Evolutionary conservation across 495 filamentous ascomycete genomes (phyloP), one percentile per base, ranked within the genome.

Genomic region (Daldinia loculata): DNA sequence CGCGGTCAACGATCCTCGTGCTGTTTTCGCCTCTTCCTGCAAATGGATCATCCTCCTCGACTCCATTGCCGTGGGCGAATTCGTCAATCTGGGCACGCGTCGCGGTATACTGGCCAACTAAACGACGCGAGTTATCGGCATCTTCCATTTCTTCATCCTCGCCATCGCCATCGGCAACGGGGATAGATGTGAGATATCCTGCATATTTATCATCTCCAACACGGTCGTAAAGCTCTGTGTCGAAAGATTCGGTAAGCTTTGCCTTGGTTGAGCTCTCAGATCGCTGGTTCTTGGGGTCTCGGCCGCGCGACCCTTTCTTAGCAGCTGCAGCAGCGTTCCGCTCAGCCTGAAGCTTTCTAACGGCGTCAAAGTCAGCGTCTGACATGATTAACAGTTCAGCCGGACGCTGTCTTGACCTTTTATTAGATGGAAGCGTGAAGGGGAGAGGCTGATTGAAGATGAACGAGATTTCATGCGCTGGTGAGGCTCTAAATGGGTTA

Each of bases 61-160:
- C 93, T 45, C 92, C 92, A 66, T 86, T 88, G 55, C 93, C 93
- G 50, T 84, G 89, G 8, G 95, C 92, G 81, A 98, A 95, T 84
- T 99, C 96, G 78, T 97, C 92, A 78, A 98, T 92, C 83, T 97
- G 92, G 58, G 89, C 88, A 72, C 87, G 89, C 15, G 94, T 93
- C 19, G 96, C 96, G 12, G 96, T 99, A 80, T 98, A 99, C 80
- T 99, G 96, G 64, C 94, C 96, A 30, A 98, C 93, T 65, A 99
- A 83, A 72, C 91, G 88, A 75, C 92, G 88, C 71, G 89, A 87
- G 60, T 85, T 89, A 75, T 92, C 89, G 69, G 82, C 89, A 76
- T 93, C 90, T 69, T 84, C 89, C 87, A 94, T 93, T 82, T 92
- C 93, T 38, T 93, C 93, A 69, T 93, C 93, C 74, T 96, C 94